Percentiles rank a stretch among this genome's conserved stretches.
These are phyloP conservation scores for Jatropha multifida DNA, from an alignment of 441 rosid species.

Conservation along the genomic window DNA sequence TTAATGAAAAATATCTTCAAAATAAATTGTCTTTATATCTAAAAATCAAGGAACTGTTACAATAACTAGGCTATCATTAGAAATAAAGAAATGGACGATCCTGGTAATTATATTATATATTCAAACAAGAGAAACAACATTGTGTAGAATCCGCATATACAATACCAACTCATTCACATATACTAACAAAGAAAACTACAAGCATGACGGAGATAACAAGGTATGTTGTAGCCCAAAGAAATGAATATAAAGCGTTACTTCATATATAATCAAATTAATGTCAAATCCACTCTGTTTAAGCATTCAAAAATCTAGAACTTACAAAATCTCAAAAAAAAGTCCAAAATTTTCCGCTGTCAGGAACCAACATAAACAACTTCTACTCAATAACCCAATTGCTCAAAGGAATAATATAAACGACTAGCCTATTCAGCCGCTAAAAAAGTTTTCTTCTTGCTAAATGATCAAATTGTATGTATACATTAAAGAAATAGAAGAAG, in stretches of 20 bases:
- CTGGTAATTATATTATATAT: constrained; percentile 18
- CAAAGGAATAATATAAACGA: constrained; percentile 23
- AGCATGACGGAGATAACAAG: constrained; percentile 37
- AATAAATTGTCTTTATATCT: constrained; percentile 22
- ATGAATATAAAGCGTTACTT: constrained; percentile 24
- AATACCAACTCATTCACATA: constrained; percentile 10
- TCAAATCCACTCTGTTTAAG: constrained; percentile 19
- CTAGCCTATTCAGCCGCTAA: neutral
- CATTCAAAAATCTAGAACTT: constrained; percentile 9
- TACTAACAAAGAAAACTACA: constrained; percentile 30
- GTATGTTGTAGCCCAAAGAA: constrained; percentile 10
- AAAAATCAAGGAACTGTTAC: constrained; percentile 17
- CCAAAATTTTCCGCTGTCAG: constrained; percentile 15
- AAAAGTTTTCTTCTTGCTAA: no score
- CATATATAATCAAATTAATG: constrained; percentile 27
- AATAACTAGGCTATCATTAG: constrained; percentile 16
- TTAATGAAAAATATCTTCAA: constrained; percentile 3
- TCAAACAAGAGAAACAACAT: constrained; percentile 20
- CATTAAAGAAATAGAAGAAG: constrained; percentile 10
- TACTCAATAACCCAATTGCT: constrained; percentile 20
- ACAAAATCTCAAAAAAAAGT: constrained; percentile 9
- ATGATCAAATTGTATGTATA: no score
- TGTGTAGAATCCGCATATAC: constrained; percentile 21
- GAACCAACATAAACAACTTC: constrained; percentile 10
- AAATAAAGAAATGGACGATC: constrained; percentile 9